A percentile compares a stretch with the other conserved stretches of the same genome.
Evolutionary conservation across 2,329 filamentous ascomycete genomes (phyloP).

Genomic region (Nannizziopsis barbatae): DNA sequence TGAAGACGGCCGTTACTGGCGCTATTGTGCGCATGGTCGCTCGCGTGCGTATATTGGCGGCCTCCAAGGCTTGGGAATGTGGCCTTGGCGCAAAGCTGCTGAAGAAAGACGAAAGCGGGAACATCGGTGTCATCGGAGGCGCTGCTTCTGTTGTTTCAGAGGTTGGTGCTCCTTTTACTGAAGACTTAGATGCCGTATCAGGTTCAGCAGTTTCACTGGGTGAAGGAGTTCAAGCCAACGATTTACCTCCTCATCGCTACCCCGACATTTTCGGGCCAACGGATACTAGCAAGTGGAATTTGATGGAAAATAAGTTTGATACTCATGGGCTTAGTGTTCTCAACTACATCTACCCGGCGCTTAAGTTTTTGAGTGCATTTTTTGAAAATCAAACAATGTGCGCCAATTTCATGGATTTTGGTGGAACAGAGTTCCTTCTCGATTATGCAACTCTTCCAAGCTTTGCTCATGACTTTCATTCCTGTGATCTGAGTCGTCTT

Average conservation of each 20-base stretch:
- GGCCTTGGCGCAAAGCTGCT: conserved; percentile 73
- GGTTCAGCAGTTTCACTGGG: conserved; percentile 24
- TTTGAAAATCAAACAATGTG: conserved; percentile 64
- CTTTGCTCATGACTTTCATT: conserved; percentile 61
- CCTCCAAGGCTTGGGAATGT: conserved; percentile 54
- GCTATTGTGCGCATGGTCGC: conserved; percentile 84
- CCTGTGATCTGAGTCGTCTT: conserved; percentile 55
- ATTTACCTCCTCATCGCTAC: conserved; percentile 4
- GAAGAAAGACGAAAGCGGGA: conserved; percentile 48
- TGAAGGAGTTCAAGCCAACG: conserved; percentile 11
- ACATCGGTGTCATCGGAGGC: conserved; percentile 49
- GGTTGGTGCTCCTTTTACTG: conserved; percentile 24
- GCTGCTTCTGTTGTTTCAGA: conserved; percentile 28
- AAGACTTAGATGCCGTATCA: conserved; percentile 19
- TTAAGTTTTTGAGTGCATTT: conserved; percentile 67
- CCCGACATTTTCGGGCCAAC: conserved; percentile 19
- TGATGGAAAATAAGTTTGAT: conserved; percentile 38
- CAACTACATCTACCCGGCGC: conserved; percentile 62
- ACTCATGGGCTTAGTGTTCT: conserved; percentile 45
- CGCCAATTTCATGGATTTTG: conserved; percentile 60
- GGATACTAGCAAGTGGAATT: conserved; percentile 22
- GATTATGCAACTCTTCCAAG: conserved; percentile 75
- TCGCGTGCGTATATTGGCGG: conserved; percentile 63
- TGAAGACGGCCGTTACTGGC: conserved; percentile 69
- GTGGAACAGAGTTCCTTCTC: conserved; percentile 71